Evolutionary conservation across 371 early-diverging fungal species (phyloP).

Genomic region (Smittium mucronatum): DNA sequence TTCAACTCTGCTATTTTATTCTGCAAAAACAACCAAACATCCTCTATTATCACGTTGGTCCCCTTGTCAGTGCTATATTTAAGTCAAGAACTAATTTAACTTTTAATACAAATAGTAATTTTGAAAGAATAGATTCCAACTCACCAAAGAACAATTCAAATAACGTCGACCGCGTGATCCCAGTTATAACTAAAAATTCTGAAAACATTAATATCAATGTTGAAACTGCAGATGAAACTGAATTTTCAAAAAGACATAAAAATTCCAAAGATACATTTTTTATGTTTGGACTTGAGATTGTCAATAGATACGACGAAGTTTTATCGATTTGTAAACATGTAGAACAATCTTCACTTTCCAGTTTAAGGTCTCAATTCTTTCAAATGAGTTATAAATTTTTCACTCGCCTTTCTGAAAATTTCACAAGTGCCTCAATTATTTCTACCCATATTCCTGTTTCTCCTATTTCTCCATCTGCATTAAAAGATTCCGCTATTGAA

Average conservation of each 20-base stretch:
- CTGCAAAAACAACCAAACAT: not conserved
- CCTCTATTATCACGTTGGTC: not conserved
- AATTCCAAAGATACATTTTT: too few species aligned
- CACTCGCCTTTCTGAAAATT: not conserved
- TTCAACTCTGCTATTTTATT: not conserved
- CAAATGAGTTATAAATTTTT: not conserved
- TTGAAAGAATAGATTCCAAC: not conserved
- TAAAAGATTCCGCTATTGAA: not conserved
- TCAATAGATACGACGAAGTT: not conserved
- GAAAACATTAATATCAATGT: too few species aligned
- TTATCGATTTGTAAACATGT: not conserved
- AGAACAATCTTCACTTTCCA: not conserved
- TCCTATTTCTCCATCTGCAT: not conserved
- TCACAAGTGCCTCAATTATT: not conserved
- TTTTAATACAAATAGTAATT: not conserved
- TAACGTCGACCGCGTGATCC: too few species aligned
- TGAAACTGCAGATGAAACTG: too few species aligned
- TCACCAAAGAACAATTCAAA: too few species aligned
- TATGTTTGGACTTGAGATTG: not conserved
- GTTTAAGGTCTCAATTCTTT: not conserved
- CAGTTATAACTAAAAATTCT: too few species aligned
- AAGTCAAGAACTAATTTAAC: not conserved
- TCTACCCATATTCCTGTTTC: not conserved
- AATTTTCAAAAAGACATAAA: too few species aligned
- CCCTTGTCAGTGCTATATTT: not conserved